Base-by-base conservation (phyloP, 2,329 filamentous ascomycete species). In the Monilinia polystroma region DNA sequence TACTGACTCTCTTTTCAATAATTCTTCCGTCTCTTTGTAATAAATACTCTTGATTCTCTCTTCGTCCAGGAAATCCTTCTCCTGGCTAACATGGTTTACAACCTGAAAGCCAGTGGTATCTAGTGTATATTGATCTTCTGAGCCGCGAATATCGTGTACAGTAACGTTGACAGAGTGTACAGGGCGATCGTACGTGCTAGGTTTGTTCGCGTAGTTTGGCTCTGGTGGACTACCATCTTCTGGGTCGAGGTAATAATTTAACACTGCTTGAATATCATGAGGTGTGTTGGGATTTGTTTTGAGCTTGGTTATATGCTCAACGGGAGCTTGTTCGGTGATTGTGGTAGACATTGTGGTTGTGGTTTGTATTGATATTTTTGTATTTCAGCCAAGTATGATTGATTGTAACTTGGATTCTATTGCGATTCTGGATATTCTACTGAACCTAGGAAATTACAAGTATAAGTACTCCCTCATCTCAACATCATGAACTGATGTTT, bases 111-210 rank as follows among this genome's bases (percentile, higher is more conserved):
- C 80, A 41, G 77, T 79, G 4, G 68, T 74, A 64, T 81, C 79
- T 1, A 82, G 74, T 1, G 73, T 79, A 69, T 77, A 81, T 23
- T 79, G 73, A 7, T 77, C 71, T 70, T 82, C 80, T 7, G 78
- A 75, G 0, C 81, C 82, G 23, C 78, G 73, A 35, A 83, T 78
- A 69, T 84, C 82, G 43, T 78, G 77, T 47, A 83, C 64, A 29
- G 63, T 55, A 16, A 56, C 41, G 23, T 59, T 14, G 4, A 57
- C 68, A n/a, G 41, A 55, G 43, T 43, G 18, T 1, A 43, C 14
- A 2, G 60, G 54, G 5, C 67, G 66, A 10, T 56, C 38, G 41
- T 62, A 70, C 14, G 51, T 60, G 41, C 20, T 55, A 35, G 65
- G 64, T 2, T 63, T 62, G 45, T n/a, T 55, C 12, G 68, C 60